A percentile compares a stretch with the other conserved stretches of the same genome.
phyloP scores from a whole-genome alignment of 805 yeast species.

The Jamesozyma hellenica region DNA sequence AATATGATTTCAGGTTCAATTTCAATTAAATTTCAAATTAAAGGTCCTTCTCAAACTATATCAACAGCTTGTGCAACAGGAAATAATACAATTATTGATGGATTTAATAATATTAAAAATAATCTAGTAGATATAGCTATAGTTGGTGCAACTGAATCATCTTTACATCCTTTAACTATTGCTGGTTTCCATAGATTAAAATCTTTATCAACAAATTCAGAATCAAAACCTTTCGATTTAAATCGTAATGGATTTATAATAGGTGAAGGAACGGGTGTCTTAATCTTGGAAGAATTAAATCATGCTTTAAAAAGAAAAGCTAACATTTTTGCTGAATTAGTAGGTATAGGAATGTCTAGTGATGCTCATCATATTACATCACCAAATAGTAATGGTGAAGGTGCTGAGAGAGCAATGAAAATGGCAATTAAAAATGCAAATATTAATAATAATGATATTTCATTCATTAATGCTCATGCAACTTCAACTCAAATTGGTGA shows the following conservation, averaged over 20 bases:
- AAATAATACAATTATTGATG: slow-evolving; percentile 87
- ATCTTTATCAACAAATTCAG: slow-evolving; percentile 52
- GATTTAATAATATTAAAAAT: slow-evolving; percentile 63
- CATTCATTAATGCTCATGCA: slow-evolving; percentile 91
- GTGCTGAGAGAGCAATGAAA: slow-evolving; percentile 76
- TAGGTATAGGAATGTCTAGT: slow-evolving; percentile 84
- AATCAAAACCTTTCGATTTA: slow-evolving; percentile 82
- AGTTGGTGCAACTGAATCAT: slow-evolving; percentile 90
- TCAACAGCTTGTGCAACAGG: slow-evolving; percentile 98
- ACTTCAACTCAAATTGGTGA: slow-evolving; percentile 90
- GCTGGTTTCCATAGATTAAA: slow-evolving; percentile 89
- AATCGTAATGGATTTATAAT: slow-evolving; percentile 79
- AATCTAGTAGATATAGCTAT: slow-evolving; percentile 81
- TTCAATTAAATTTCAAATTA: slow-evolving; percentile 63
- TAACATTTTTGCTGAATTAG: slow-evolving; percentile 66
- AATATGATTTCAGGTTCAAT: slow-evolving; percentile 95
- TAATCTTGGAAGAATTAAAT: slow-evolving; percentile 65
- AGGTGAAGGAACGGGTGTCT: slow-evolving; percentile 84
- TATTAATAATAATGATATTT: slow-evolving; percentile 41
- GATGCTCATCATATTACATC: slow-evolving; percentile 93
- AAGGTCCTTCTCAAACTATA: slow-evolving; percentile 81
- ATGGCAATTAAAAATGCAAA: slow-evolving; percentile 54
- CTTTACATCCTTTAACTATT: slow-evolving; percentile 74
- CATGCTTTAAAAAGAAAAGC: slow-evolving; percentile 60
- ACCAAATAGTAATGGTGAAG: slow-evolving; percentile 72